Evolutionary conservation across 495 filamentous ascomycete species (phyloP).

Genomic region (Ramalina intermedia): DNA sequence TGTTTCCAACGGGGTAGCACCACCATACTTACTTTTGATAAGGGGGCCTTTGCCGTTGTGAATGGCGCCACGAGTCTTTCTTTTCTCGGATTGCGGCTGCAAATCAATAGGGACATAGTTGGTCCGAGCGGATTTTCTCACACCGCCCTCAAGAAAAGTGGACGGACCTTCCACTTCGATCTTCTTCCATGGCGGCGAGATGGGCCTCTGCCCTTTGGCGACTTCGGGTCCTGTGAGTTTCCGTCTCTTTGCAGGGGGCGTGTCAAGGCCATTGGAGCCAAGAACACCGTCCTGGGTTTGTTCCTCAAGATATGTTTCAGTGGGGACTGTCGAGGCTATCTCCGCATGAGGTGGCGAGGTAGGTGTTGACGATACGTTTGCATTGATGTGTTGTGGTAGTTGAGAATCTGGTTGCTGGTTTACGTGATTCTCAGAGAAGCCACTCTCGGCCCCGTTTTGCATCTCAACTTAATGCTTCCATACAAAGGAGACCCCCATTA

Average conservation of each 20-base stretch:
- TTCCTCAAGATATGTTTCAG: slow-evolving; percentile 1
- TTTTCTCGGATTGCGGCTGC: slow-evolving; percentile 51
- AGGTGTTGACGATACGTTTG: slow-evolving; percentile 16
- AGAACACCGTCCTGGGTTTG: not conserved
- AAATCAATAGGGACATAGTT: slow-evolving; percentile 59
- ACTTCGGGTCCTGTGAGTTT: slow-evolving; percentile 42
- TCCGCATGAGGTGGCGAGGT: slow-evolving; percentile 16
- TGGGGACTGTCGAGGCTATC: not conserved
- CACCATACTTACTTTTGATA: slow-evolving; percentile 15
- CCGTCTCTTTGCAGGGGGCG: slow-evolving; percentile 57
- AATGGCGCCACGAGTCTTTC: slow-evolving; percentile 33
- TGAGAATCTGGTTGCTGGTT: slow-evolving; percentile 20
- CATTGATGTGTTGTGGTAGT: slow-evolving; percentile 1
- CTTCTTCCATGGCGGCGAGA: slow-evolving; percentile 91
- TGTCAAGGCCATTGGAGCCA: slow-evolving; percentile 19
- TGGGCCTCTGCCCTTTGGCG: slow-evolving; percentile 32
- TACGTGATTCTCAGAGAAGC: slow-evolving; percentile 31
- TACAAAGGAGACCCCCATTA: slow-evolving; percentile 41
- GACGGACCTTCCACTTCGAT: slow-evolving; percentile 75
- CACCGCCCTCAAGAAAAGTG: slow-evolving; percentile 66
- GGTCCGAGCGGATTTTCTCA: slow-evolving; percentile 72
- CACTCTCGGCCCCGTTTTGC: slow-evolving; percentile 40
- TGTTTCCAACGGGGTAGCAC: not conserved
- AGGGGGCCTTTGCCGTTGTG: slow-evolving; percentile 14
- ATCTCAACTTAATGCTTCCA: slow-evolving; percentile 37